Evolutionary conservation across 805 yeast species (phyloP).

Genomic region (Metahyphopichia silvanorum): DNA sequence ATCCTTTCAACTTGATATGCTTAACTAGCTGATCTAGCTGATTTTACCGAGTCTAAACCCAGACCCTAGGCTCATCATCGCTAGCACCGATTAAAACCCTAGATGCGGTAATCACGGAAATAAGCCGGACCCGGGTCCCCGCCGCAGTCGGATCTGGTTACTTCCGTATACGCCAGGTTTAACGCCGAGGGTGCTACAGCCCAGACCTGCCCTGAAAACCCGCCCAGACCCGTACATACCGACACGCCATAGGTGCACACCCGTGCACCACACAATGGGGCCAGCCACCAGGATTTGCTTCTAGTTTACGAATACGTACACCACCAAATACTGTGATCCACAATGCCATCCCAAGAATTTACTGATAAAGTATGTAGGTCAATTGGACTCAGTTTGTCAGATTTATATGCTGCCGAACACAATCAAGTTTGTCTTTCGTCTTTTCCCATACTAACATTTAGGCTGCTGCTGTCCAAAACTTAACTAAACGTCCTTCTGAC

Average conservation of each 20-base stretch:
- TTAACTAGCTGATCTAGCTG: no score
- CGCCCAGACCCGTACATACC: background rate
- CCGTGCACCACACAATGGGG: background rate
- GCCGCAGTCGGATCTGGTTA: no score
- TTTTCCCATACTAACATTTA: constrained; percentile 16
- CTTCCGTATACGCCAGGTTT: no score
- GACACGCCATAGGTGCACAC: background rate
- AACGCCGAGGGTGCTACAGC: no score
- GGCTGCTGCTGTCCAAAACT: constrained; percentile 79
- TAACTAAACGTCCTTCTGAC: constrained; percentile 76
- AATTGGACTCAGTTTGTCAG: constrained; percentile 2
- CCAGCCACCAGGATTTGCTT: background rate
- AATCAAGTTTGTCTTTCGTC: background rate
- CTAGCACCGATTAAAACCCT: no score
- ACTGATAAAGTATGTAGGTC: constrained; percentile 24
- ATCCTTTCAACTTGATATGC: no score
- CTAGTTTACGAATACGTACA: background rate
- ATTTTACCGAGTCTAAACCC: no score
- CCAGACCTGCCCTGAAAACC: no score
- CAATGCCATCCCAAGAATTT: constrained; percentile 31
- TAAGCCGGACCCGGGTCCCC: no score
- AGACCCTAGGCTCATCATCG: no score
- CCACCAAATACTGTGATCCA: constrained; percentile 1
- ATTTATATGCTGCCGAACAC: constrained; percentile 1
- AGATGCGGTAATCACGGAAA: no score